Conservation (phyloP, 1,284 basidiomycete genomes). For the Irpex sp. region DNA sequence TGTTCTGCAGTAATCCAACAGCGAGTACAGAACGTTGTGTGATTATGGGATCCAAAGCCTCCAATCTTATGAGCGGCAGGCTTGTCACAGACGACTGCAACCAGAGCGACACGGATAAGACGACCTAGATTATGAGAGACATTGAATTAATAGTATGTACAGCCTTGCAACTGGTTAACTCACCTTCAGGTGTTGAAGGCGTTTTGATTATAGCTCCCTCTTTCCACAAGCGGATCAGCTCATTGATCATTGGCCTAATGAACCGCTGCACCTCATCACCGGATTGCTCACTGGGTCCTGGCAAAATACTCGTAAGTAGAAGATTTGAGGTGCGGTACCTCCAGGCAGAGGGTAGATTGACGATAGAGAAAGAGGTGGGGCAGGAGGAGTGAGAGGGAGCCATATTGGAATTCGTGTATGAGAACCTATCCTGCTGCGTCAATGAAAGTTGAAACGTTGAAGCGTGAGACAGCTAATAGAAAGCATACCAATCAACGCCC, state of each 20-base stretch:
- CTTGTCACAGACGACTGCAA: slow-evolving; percentile 33
- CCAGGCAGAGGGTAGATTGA: slow-evolving; percentile 1
- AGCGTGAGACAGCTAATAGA: background rate
- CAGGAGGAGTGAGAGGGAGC: slow-evolving; percentile 31
- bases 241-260: slow-evolving; percentile 27
- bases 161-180: background rate
- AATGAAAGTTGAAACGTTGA: background rate
- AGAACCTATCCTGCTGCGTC: slow-evolving; percentile 25
- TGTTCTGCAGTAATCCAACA: slow-evolving; percentile 27
- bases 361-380: slow-evolving; percentile 10
- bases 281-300: slow-evolving; percentile 33
- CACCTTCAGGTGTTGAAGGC: slow-evolving; percentile 19
- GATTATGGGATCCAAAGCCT: slow-evolving; percentile 30
- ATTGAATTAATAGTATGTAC: background rate
- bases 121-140: slow-evolving; percentile 7
- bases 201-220: slow-evolving; percentile 23
- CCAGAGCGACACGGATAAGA: slow-evolving; percentile 27
- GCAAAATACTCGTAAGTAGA: slow-evolving; percentile 27
- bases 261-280: slow-evolving; percentile 28
- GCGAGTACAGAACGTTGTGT: slow-evolving; percentile 30
- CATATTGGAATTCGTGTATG: slow-evolving; percentile 28
- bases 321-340: slow-evolving; percentile 31
- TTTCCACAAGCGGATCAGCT: slow-evolving; percentile 27
- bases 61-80: slow-evolving; percentile 34
- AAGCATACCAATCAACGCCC: slow-evolving; percentile 24